Percentiles rank a stretch among this genome's conserved stretches.
These are phyloP conservation scores for Magnaporthiopsis rhizophila DNA, from an alignment of 2,329 filamentous ascomycete species.

Conservation along the genomic window DNA sequence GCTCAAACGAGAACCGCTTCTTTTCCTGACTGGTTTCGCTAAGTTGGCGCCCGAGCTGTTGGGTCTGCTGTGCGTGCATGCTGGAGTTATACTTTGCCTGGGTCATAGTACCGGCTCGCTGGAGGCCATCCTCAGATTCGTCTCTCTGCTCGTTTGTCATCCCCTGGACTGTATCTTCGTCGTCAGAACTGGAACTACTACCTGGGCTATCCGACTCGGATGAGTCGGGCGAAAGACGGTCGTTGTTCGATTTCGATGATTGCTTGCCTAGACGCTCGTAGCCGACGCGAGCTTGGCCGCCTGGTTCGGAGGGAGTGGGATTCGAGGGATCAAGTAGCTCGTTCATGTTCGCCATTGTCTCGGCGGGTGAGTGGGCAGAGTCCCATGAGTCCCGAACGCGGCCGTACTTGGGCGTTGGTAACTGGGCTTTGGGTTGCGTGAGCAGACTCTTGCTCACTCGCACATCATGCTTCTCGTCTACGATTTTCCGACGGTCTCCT, in stretches of 20 bases:
- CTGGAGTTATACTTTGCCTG: conserved; percentile 3
- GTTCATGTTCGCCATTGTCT: background rate
- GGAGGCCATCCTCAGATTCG: background rate
- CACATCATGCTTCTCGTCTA: background rate
- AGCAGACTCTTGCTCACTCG: background rate
- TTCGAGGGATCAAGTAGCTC: background rate
- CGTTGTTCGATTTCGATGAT: background rate
- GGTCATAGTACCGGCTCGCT: conserved; percentile 1
- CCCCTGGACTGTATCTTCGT: background rate
- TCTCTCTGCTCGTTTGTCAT: background rate
- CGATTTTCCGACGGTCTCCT: background rate
- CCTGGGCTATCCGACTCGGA: background rate
- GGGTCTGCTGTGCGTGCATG: background rate
- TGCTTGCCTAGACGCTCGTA: background rate
- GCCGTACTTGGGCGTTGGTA: background rate
- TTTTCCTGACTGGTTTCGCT: background rate
- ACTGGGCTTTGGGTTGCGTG: background rate
- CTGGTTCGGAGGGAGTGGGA: background rate
- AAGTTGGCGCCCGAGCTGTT: background rate
- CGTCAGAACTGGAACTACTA: background rate
- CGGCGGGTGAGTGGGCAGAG: background rate
- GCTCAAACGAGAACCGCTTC: conserved; percentile 6
- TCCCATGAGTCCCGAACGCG: background rate
- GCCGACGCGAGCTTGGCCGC: background rate
- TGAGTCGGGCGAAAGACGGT: background rate